Evolutionary conservation across 2,329 filamentous ascomycete species (phyloP).

Genomic region (Cladosporium sp.): DNA sequence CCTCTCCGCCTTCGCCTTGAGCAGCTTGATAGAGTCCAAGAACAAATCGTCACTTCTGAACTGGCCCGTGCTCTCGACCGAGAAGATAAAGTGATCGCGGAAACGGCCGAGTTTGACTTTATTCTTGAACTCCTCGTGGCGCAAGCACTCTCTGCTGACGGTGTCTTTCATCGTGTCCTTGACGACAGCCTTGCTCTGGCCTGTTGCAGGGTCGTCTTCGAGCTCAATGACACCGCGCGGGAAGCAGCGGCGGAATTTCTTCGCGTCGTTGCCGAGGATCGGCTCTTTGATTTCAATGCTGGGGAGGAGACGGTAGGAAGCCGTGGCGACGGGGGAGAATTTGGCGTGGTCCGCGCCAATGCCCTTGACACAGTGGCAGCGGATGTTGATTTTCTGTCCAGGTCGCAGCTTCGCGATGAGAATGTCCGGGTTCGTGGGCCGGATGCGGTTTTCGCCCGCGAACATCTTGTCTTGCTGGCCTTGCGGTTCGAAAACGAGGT

Average conservation of each 20-base stretch:
- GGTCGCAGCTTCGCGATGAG: conserved; percentile 90
- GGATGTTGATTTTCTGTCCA: conserved; percentile 77
- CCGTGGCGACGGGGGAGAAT: conserved; percentile 93
- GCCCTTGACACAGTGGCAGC: conserved; percentile 93
- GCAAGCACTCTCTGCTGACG: conserved; percentile 84
- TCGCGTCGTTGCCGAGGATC: conserved; percentile 79
- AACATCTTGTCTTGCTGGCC: conserved; percentile 68
- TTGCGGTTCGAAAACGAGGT: conserved; percentile 67
- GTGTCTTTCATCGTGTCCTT: conserved; percentile 87
- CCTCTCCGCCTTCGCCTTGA: conserved; percentile 78
- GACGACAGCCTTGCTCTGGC: conserved; percentile 84
- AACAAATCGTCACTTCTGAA: conserved; percentile 93
- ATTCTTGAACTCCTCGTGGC: conserved; percentile 87
- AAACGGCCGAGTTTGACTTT: conserved; percentile 91
- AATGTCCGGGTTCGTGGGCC: conserved; percentile 83
- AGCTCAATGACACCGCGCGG: conserved; percentile 80
- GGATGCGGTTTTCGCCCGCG: conserved; percentile 56
- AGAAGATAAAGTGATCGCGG: conserved; percentile 96
- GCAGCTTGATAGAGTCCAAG: conserved; percentile 75
- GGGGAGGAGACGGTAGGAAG: conserved; percentile 85
- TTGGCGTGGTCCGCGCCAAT: conserved; percentile 93
- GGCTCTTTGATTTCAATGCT: conserved; percentile 78
- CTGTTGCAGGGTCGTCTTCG: conserved; percentile 63
- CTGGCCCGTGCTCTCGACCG: conserved; percentile 89
- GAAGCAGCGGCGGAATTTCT: conserved; percentile 88